Evolutionary conservation across 106 monocot genomes (phyloP), one percentile per base, ranked within the genome.

Genomic region (Dioscorea dumetorum): DNA sequence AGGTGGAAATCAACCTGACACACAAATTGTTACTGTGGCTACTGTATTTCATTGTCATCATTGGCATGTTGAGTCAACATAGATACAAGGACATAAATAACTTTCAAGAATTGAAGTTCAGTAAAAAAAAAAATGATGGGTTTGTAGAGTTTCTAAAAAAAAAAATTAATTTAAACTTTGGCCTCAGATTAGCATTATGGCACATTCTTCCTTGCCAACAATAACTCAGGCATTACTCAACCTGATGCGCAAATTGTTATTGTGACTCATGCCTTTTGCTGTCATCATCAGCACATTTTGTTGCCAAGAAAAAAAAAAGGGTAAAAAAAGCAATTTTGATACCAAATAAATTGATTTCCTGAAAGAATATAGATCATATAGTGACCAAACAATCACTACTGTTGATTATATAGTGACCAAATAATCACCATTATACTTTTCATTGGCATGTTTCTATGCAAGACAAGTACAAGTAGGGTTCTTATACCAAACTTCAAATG

Each of bases 201-300:
- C 67, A 67, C 67, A 67, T 67, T 67, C 48, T 23, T 67, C 67
- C 23, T 50, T 12, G 67, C 67, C 67, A 20, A 22, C 49, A 67
- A 23, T 22, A 67, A 51, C 67, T 28, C 20, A 67, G 51, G 67
- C 28, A 22, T 3, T 35, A 20, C 1, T 20, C 23, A 24, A 50
- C 67, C 67, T 67, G 21, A 18, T 22, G 67, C 67, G 24, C 49
- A 67, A 54, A 54, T 54, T 67, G 51, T 67, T 67, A 50, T 16
- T 24, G 50, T 7, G 67, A 51, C 67, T 67, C 50, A 6, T 67
- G 67, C 67, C 50, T 23, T 24, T 4, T 11, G 51, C 18, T 67
- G 5, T 67, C 67, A 50, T 67, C 67, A 67, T 24, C 3, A 22
- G 67, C 52, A 48, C 13, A 28, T 41, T 2, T 61, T 22, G 12